Percentiles rank a stretch among this genome's conserved stretches.
phyloP scores from a whole-genome alignment of 768 basidiomycete genomes.

The Glaciozyma martinii region DNA sequence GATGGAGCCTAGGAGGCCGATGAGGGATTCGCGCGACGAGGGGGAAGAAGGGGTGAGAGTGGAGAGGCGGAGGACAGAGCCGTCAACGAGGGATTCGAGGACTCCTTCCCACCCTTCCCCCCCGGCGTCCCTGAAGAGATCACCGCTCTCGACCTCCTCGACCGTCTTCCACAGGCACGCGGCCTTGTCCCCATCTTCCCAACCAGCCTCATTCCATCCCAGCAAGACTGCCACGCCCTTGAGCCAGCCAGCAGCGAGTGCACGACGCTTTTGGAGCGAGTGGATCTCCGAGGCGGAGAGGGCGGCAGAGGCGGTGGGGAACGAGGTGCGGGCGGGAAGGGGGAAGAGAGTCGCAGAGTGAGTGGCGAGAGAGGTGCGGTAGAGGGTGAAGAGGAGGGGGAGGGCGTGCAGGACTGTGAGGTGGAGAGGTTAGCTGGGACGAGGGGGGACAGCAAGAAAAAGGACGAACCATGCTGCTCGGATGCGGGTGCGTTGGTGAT shows the following conservation, averaged over 20 bases:
- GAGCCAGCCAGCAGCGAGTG: constrained; percentile 19
- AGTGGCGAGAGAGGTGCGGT: constrained; percentile 12
- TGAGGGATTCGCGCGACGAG: not conserved
- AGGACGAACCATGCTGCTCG: not conserved
- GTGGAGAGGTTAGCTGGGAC: not conserved
- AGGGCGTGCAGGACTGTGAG: not conserved
- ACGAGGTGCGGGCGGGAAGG: constrained; percentile 21
- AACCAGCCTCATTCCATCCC: not conserved
- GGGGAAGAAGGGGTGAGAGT: not conserved
- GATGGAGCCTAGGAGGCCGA: not conserved
- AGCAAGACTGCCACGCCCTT: constrained; percentile 7
- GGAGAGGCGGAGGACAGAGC: not conserved
- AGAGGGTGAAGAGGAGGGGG: constrained; percentile 9
- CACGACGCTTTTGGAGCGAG: constrained; percentile 18
- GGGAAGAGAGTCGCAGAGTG: constrained; percentile 24
- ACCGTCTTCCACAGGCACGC: constrained; percentile 4
- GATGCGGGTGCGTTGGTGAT: not conserved
- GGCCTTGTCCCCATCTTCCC: constrained; percentile 3
- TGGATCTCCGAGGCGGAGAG: constrained; percentile 26
- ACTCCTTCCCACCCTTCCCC: constrained; percentile 16
- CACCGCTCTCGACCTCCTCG: constrained; percentile 11
- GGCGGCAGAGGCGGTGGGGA: constrained; percentile 24
- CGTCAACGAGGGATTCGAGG: not conserved
- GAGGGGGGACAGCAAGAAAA: not conserved
- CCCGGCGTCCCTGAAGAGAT: constrained; percentile 15